A percentile compares a stretch with the other conserved stretches of the same genome.
These are phyloP conservation scores for Cornus suecica DNA, from an alignment of 148 eudicot species.

Conservation along the genomic window DNA sequence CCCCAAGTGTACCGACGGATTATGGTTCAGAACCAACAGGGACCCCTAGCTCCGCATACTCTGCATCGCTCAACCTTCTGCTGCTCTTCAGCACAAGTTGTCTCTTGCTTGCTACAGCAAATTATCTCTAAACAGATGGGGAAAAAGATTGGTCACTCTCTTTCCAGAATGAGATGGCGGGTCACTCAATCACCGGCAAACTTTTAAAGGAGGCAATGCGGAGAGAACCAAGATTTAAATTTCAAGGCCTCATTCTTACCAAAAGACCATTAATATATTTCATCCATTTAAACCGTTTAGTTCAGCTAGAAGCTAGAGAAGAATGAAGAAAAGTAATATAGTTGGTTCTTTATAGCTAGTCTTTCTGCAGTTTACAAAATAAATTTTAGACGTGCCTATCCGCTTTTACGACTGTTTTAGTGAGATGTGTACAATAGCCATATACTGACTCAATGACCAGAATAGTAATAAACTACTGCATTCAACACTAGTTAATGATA, in stretches of 20 bases:
- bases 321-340: constrained; percentile 3
- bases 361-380: constrained; percentile 22
- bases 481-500: neutral
- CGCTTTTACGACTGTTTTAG: constrained; percentile 19
- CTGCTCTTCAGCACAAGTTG: constrained; percentile 40
- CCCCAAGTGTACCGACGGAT: constrained; percentile 35
- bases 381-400: constrained; percentile 20
- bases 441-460: constrained; percentile 14
- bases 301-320: constrained; percentile 13
- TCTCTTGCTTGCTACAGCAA: constrained; percentile 36
- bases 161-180: constrained; percentile 27
- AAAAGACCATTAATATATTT: constrained; percentile 29
- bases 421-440: constrained; percentile 23
- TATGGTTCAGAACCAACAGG: constrained; percentile 66
- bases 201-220: constrained; percentile 22
- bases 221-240: constrained; percentile 16
- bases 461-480: constrained; percentile 15
- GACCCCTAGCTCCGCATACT: constrained; percentile 59
- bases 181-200: constrained; percentile 22
- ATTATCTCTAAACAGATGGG: constrained; percentile 31
- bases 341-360: constrained; percentile 11
- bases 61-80: constrained; percentile 27
- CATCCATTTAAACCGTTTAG: constrained; percentile 17
- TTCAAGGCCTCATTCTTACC: constrained; percentile 15
- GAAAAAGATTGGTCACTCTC: constrained; percentile 19